These are phyloP conservation scores for Neocatenulostroma microsporum DNA, from an alignment of 2,329 filamentous ascomycete genomes.

Conservation along the genomic window DNA sequence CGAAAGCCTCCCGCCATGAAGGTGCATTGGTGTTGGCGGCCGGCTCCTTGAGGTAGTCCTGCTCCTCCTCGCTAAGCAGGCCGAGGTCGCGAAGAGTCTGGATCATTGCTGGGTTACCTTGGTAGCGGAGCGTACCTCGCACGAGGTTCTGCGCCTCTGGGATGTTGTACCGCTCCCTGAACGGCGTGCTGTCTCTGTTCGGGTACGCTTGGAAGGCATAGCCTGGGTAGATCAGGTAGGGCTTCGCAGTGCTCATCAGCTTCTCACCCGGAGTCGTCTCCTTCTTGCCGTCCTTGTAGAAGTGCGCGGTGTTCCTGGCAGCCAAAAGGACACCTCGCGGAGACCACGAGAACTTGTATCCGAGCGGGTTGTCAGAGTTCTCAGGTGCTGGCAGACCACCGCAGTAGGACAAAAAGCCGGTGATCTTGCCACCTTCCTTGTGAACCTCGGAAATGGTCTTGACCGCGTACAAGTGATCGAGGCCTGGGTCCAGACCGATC, in stretches of 20 bases:
- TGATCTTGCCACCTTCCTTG: constrained; percentile 74
- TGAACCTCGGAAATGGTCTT: constrained; percentile 87
- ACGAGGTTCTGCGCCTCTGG: constrained; percentile 85
- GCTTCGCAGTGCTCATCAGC: constrained; percentile 79
- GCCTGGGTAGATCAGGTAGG: constrained; percentile 82
- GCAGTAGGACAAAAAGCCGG: constrained; percentile 75
- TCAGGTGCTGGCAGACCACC: constrained; percentile 64
- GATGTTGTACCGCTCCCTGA: constrained; percentile 83
- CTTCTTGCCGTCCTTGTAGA: constrained; percentile 70
- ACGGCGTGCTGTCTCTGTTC: constrained; percentile 82
- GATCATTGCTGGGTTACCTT: constrained; percentile 86
- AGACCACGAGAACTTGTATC: constrained; percentile 79
- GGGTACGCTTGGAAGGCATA: constrained; percentile 88
- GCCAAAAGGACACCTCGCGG: constrained; percentile 81
- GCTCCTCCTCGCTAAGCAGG: constrained; percentile 68
- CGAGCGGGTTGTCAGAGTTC: constrained; percentile 77
- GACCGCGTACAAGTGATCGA: constrained; percentile 73
- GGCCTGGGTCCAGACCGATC: constrained; percentile 68
- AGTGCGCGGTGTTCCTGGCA: constrained; percentile 75
- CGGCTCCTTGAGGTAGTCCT: constrained; percentile 52
- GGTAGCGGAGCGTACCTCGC: constrained; percentile 76
- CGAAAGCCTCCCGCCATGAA: constrained; percentile 77
- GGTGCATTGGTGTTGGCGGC: constrained; percentile 39
- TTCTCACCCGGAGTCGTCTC: constrained; percentile 39
- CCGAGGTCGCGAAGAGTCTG: constrained; percentile 80